These are phyloP conservation scores for Syncephalastrum racemosum DNA, from an alignment of 371 early-diverging fungal genomes.

Conservation along the genomic window DNA sequence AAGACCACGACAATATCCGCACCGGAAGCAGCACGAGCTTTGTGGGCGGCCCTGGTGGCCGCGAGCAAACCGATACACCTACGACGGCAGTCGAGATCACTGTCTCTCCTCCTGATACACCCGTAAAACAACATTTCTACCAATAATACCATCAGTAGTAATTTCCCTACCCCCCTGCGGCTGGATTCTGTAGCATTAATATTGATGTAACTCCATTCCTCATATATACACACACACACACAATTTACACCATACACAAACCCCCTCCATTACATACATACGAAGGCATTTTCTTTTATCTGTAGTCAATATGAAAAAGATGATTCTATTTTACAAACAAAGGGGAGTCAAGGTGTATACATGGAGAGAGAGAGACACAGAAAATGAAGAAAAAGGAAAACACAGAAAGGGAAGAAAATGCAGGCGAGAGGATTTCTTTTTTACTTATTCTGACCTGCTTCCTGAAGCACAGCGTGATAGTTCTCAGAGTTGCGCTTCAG, in stretches of 20 bases:
- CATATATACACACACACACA: not conserved
- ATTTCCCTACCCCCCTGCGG: not conserved
- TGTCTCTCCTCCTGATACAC: slow-evolving; percentile 10
- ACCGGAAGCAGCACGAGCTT: too few relatives aligned
- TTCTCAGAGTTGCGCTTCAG: slow-evolving; percentile 87
- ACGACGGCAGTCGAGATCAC: slow-evolving; percentile 10
- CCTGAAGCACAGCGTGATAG: slow-evolving; percentile 56
- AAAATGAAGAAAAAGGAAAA: too few relatives aligned
- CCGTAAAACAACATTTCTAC: slow-evolving; percentile 2
- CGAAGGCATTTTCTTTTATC: too few relatives aligned
- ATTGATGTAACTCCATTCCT: slow-evolving; percentile 1
- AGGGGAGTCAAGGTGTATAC: too few relatives aligned
- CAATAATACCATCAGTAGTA: not conserved
- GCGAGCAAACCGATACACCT: slow-evolving; percentile 2
- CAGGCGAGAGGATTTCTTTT: not conserved
- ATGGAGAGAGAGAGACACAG: too few relatives aligned
- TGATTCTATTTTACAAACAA: too few relatives aligned
- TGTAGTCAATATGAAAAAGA: too few relatives aligned
- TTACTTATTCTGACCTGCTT: slow-evolving; percentile 4
- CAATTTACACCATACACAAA: too few relatives aligned
- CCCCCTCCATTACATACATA: too few relatives aligned
- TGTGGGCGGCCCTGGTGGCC: too few relatives aligned
- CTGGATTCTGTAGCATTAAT: slow-evolving; percentile 7
- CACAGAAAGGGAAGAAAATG: not conserved
- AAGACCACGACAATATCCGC: too few relatives aligned